These are phyloP conservation scores for Linum usitatissimum DNA, from an alignment of 345 rosid species.

Conservation along the genomic window DNA sequence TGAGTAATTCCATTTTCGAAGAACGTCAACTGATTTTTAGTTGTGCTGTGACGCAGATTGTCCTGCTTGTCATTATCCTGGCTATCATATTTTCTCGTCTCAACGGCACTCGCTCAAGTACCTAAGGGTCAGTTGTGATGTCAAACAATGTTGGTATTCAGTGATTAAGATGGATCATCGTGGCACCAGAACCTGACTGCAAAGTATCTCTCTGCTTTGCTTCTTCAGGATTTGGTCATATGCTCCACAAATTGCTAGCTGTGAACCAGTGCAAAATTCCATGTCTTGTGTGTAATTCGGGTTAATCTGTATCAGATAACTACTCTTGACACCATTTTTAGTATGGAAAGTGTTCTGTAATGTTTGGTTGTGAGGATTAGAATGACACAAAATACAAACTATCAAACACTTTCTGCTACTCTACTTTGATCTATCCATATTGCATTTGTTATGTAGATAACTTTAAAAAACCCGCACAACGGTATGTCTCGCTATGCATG, in stretches of 20 bases:
- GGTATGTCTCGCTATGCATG: too few relatives aligned
- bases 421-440: not conserved
- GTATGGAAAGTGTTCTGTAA: not conserved
- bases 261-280: not conserved
- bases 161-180: not conserved
- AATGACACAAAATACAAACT: not conserved
- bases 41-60: constrained; percentile 24
- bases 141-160: constrained; percentile 2
- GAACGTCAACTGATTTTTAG: constrained; percentile 12
- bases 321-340: not conserved
- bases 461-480: not conserved
- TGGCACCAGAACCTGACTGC: not conserved
- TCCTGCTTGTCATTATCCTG: constrained; percentile 27
- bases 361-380: not conserved
- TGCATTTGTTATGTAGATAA: not conserved
- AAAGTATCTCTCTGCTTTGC: not conserved
- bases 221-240: not conserved
- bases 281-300: not conserved
- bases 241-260: not conserved
- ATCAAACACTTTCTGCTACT: not conserved
- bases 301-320: not conserved
- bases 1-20: not conserved
- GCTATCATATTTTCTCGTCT: constrained; percentile 30
- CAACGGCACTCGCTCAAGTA: constrained; percentile 16
- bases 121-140: constrained; percentile 16